A percentile compares a stretch with the other conserved stretches of the same genome.
Conservation (phyloP, 1,284 basidiomycete genomes). For the Trichosporon sp. region DNA sequence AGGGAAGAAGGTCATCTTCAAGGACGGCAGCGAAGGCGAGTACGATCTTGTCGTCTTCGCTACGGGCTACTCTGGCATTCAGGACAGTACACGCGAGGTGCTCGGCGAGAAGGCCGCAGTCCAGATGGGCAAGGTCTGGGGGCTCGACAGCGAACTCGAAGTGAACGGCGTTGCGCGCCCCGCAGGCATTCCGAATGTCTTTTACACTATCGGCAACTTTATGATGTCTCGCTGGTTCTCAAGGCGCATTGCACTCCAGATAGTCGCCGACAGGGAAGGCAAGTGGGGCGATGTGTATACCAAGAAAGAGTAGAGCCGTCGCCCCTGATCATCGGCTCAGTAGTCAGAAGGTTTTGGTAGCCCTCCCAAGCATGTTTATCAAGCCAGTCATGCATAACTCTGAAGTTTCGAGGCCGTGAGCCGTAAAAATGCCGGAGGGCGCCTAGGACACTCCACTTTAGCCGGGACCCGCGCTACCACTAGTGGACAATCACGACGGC, state of each 20-base stretch:
- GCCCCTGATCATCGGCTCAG: too few species aligned
- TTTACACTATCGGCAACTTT: conserved; percentile 51
- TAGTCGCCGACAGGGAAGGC: conserved; percentile 58
- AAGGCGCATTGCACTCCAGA: conserved; percentile 58
- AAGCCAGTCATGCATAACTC: too few species aligned
- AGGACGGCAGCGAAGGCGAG: conserved; percentile 58
- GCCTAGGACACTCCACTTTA: too few species aligned
- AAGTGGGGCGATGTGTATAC: conserved; percentile 47
- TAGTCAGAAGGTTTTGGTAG: too few species aligned
- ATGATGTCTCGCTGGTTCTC: conserved; percentile 57
- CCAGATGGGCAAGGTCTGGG: conserved; percentile 55
- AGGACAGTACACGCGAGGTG: conserved; percentile 50
- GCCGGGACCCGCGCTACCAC: too few species aligned
- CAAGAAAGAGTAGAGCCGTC: not conserved
- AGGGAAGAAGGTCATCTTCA: conserved; percentile 57
- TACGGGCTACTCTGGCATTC: conserved; percentile 54
- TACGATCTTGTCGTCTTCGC: conserved; percentile 66
- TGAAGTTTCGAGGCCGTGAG: too few species aligned
- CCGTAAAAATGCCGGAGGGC: too few species aligned
- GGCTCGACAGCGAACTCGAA: conserved; percentile 58
- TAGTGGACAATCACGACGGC: too few species aligned
- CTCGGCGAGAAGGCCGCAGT: conserved; percentile 53
- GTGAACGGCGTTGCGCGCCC: conserved; percentile 54
- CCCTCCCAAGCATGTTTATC: too few species aligned
- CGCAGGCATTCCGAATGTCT: conserved; percentile 49